Conservation (phyloP, 805 yeast species). For the Candida suzukii region DNA sequence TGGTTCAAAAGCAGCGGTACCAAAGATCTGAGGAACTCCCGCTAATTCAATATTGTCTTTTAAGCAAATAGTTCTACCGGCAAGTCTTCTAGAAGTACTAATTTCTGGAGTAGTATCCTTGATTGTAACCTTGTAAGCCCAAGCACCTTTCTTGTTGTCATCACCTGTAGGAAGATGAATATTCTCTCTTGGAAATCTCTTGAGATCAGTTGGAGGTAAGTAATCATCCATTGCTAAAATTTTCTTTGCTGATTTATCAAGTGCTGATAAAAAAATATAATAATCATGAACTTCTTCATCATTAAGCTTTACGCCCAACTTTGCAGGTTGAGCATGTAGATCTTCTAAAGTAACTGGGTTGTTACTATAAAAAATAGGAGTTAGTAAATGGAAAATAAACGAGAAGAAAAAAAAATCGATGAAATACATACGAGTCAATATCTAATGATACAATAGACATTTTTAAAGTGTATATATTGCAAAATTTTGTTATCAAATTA, state of each 20-base stretch:
- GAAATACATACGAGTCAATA: conserved; percentile 10
- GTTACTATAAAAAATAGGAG: conserved; percentile 8
- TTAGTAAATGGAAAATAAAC: neutral
- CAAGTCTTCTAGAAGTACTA: conserved; percentile 24
- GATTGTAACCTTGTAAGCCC: conserved; percentile 22
- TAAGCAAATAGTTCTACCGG: conserved; percentile 23
- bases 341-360: conserved; percentile 20
- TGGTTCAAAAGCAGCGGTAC: conserved; percentile 26
- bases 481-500: no score
- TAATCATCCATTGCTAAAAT: conserved; percentile 24
- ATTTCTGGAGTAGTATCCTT: conserved; percentile 19
- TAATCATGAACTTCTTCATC: conserved; percentile 19
- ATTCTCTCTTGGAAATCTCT: conserved; percentile 26
- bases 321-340: conserved; percentile 14
- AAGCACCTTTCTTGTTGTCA: conserved; percentile 25
- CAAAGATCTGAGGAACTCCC: conserved; percentile 28
- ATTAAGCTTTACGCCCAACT: conserved; percentile 16
- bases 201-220: conserved; percentile 21
- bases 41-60: conserved; percentile 30
- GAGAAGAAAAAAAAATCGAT: no score
- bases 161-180: conserved; percentile 16
- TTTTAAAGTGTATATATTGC: neutral
- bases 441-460: conserved; percentile 15
- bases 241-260: conserved; percentile 20
- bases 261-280: conserved; percentile 19